Evolutionary conservation across 2,329 filamentous ascomycete genomes (phyloP).

Genomic region (Colletotrichum sp.): DNA sequence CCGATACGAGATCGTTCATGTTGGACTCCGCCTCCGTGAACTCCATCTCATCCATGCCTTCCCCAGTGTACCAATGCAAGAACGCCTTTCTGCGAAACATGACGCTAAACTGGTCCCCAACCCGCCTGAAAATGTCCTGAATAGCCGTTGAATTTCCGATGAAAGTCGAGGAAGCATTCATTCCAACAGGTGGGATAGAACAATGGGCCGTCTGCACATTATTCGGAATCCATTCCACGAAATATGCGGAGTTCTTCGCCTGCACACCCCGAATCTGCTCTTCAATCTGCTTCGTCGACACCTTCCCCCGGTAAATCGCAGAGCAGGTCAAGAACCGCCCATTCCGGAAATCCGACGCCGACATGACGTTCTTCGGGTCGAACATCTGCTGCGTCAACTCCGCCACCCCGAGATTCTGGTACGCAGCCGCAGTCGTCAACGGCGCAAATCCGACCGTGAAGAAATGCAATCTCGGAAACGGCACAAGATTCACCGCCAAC

Average conservation of each 20-base stretch:
- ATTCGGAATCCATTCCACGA: constrained; percentile 99
- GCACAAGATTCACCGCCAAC: constrained; percentile 99
- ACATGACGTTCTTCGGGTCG: constrained; percentile 99
- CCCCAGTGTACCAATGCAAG: constrained; percentile 99
- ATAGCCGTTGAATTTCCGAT: constrained; percentile 99
- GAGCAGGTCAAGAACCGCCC: constrained; percentile 99
- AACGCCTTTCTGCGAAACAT: constrained; percentile 99
- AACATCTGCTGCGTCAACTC: constrained; percentile 99
- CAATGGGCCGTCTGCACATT: constrained; percentile 99
- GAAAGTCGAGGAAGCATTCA: constrained; percentile 99
- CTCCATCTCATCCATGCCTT: constrained; percentile 99
- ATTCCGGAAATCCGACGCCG: constrained; percentile 99
- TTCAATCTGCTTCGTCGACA: constrained; percentile 99
- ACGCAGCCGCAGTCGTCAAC: constrained; percentile 80
- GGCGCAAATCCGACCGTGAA: constrained; percentile 99
- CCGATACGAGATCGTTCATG: constrained; percentile 99
- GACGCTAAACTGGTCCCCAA: constrained; percentile 98
- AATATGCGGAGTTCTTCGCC: constrained; percentile 99
- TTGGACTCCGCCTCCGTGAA: constrained; percentile 99
- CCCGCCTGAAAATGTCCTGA: constrained; percentile 99
- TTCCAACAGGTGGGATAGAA: constrained; percentile 94
- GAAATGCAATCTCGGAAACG: constrained; percentile 99
- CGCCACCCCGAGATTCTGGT: constrained; percentile 96
- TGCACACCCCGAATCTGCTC: constrained; percentile 99
- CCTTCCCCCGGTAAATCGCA: constrained; percentile 99